Evolutionary conservation across 805 yeast genomes (phyloP).

Genomic region (Myxozyma melibiosi): DNA sequence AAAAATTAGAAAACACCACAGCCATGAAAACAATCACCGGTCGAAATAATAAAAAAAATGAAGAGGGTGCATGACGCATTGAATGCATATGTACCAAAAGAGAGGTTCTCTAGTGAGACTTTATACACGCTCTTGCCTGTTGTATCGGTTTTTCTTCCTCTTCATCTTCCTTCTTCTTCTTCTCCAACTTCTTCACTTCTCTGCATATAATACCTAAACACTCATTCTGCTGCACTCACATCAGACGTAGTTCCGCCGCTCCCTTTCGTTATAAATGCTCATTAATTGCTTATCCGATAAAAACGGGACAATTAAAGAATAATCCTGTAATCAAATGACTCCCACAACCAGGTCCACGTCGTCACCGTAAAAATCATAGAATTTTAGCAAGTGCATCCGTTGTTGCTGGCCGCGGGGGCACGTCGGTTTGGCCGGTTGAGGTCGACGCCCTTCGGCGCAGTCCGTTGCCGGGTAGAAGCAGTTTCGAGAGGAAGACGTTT

Average conservation of each 20-base stretch:
- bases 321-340: background rate
- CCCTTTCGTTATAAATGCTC: conserved; percentile 6
- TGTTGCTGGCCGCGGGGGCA: conserved; percentile 32
- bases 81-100: background rate
- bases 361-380: background rate
- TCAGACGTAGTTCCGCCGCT: background rate
- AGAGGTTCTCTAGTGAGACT: background rate
- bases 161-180: background rate
- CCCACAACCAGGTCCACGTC: background rate
- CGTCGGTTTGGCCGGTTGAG: conserved; percentile 36
- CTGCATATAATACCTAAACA: background rate
- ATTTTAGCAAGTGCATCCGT: conserved; percentile 44
- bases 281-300: background rate
- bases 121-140: background rate
- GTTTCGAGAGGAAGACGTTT: conserved; percentile 51
- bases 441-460: conserved; percentile 43
- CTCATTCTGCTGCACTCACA: background rate
- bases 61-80: background rate
- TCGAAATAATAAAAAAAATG: background rate
- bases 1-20: conserved; percentile 19
- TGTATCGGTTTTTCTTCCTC: background rate
- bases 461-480: conserved; percentile 34
- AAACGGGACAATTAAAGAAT: background rate
- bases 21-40: conserved; percentile 15
- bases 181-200: background rate